Percentiles rank a stretch among this genome's conserved stretches.
These are phyloP conservation scores for Cystofilobasidium capitatum DNA, from an alignment of 768 basidiomycete genomes.

Conservation along the genomic window DNA sequence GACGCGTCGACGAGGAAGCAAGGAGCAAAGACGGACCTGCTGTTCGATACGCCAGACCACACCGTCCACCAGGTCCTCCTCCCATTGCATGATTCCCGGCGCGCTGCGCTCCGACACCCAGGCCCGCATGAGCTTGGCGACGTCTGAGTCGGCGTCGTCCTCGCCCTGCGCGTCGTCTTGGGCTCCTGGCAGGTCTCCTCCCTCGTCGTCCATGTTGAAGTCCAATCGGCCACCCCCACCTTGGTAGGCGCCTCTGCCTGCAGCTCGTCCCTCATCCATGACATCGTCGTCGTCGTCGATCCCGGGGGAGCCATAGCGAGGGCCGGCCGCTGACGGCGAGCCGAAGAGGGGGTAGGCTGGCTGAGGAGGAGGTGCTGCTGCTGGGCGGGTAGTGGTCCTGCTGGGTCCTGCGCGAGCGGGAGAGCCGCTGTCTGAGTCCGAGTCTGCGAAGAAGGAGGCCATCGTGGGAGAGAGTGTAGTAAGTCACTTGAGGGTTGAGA, in stretches of 20 bases:
- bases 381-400: not conserved
- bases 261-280: not conserved
- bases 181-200: not conserved
- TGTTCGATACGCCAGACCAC: conserved; percentile 22
- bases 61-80: conserved; percentile 25
- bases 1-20: not conserved
- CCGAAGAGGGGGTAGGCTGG: not conserved
- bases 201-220: conserved; percentile 8
- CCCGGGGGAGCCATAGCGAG: not conserved
- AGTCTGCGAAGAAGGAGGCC: conserved; percentile 25
- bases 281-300: conserved; percentile 7
- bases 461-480: not conserved
- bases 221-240: not conserved
- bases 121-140: conserved; percentile 15
- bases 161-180: not conserved
- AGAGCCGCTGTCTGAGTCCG: not conserved
- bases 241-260: not conserved
- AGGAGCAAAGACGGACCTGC: conserved; percentile 10
- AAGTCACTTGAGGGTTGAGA: not conserved
- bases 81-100: conserved; percentile 17
- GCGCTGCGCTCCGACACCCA: conserved; percentile 23
- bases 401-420: not conserved
- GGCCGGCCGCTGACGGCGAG: conserved; percentile 6
- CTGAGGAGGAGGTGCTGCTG: not conserved
- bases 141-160: conserved; percentile 10